Conservation (phyloP, 768 basidiomycete genomes). For the Termitomyces bulborhizus region DNA sequence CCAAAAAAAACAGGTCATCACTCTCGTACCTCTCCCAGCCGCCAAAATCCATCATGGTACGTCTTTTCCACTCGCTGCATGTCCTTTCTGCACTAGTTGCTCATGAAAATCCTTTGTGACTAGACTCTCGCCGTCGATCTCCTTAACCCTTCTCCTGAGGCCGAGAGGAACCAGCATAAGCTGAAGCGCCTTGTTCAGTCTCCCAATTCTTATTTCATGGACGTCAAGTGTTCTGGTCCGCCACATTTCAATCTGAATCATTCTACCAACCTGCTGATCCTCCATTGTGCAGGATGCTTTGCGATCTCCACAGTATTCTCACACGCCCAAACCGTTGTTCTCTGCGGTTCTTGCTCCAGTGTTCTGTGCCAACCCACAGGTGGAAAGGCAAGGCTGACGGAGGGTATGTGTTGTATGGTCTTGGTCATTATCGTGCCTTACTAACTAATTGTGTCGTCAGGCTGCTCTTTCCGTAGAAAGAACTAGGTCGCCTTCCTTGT, state of each 20-base stretch:
- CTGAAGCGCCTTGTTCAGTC: slow-evolving; percentile 98
- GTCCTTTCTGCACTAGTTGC: not conserved
- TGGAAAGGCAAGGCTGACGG: slow-evolving; percentile 96
- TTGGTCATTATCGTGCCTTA: not conserved
- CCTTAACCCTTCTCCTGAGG: slow-evolving; percentile 88
- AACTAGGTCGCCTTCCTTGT: slow-evolving; percentile 41
- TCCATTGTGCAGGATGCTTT: slow-evolving; percentile 70
- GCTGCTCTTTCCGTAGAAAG: slow-evolving; percentile 98
- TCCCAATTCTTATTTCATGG: slow-evolving; percentile 99
- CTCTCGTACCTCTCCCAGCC: slow-evolving; percentile 16
- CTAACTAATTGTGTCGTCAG: slow-evolving; percentile 32
- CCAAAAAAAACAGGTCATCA: slow-evolving; percentile 25
- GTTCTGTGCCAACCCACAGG: slow-evolving; percentile 98
- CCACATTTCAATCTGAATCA: slow-evolving; percentile 8
- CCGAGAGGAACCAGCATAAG: slow-evolving; percentile 91
- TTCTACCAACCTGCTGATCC: slow-evolving; percentile 9
- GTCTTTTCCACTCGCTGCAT: not conserved
- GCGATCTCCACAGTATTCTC: slow-evolving; percentile 98
- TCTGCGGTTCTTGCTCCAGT: slow-evolving; percentile 88
- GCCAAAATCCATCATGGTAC: slow-evolving; percentile 27
- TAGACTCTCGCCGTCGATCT: slow-evolving; percentile 97
- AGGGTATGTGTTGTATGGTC: slow-evolving; percentile 56
- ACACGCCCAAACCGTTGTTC: slow-evolving; percentile 95
- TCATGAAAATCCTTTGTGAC: not conserved
- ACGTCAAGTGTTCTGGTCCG: slow-evolving; percentile 96